phyloP scores from a whole-genome alignment of 164 flowering plant species.

The Euptelea pleiosperma region DNA sequence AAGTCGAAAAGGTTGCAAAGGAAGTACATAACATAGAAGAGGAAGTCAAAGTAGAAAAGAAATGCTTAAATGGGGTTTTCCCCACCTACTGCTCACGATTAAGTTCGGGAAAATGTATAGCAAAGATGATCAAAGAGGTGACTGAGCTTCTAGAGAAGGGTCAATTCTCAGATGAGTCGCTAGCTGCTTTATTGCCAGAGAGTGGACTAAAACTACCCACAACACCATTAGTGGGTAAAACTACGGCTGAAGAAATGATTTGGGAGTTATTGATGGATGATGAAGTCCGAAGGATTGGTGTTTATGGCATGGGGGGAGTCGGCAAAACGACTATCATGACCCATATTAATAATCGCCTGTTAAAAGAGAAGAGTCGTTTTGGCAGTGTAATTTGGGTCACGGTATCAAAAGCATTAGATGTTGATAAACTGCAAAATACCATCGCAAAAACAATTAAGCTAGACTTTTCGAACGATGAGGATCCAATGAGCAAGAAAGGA shows the following conservation, averaged over 20 bases:
- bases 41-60: background rate
- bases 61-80: conserved; percentile 9
- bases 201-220: background rate
- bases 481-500: conserved; percentile 10
- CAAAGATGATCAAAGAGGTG: background rate
- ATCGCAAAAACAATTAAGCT: conserved; percentile 11
- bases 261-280: conserved; percentile 5
- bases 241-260: conserved; percentile 4
- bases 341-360: conserved; percentile 9
- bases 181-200: background rate
- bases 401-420: background rate
- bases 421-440: conserved; percentile 8
- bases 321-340: conserved; percentile 21
- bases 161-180: background rate
- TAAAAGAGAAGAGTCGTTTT: background rate
- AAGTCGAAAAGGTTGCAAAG: conserved; percentile 1
- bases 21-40: conserved; percentile 1
- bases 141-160: conserved; percentile 4
- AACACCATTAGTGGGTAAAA: background rate
- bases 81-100: background rate
- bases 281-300: conserved; percentile 10
- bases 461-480: conserved; percentile 9
- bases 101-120: background rate
- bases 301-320: conserved; percentile 19
- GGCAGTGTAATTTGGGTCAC: conserved; percentile 15